Percentiles rank a stretch among this genome's conserved stretches.
phyloP scores from a whole-genome alignment of 352 stramenopile genomes.

The Pythium periplocum region DNA sequence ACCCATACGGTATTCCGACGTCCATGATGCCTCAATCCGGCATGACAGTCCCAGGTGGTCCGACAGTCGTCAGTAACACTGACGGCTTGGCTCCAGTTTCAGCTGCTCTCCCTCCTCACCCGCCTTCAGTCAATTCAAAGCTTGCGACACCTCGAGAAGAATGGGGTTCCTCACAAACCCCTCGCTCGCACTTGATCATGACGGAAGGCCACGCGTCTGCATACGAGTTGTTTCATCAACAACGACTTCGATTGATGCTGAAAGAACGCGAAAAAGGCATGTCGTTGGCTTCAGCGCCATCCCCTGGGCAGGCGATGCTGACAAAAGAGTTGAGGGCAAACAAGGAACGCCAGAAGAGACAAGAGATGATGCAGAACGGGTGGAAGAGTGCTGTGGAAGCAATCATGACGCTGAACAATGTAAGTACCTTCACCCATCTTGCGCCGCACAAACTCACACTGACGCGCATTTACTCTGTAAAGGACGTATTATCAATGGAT shows the following conservation, averaged over 20 bases:
- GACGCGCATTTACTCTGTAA: too few species aligned
- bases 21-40: constrained; percentile 10
- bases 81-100: constrained; percentile 14
- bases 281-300: constrained; percentile 69
- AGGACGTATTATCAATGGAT: constrained; percentile 18
- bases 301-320: constrained; percentile 77
- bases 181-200: constrained; percentile 76
- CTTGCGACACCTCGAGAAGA: constrained; percentile 78
- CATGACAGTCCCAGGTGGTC: constrained; percentile 9
- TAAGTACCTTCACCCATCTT: constrained; percentile 17
- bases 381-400: constrained; percentile 84
- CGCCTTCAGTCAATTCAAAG: constrained; percentile 31
- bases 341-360: constrained; percentile 81
- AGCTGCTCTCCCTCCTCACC: constrained; percentile 28
- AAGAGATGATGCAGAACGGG: constrained; percentile 87
- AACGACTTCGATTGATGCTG: constrained; percentile 77
- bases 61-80: background rate
- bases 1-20: constrained; percentile 9
- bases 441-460: too few species aligned
- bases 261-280: constrained; percentile 81
- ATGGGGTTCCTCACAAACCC: constrained; percentile 83
- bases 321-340: constrained; percentile 87
- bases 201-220: constrained; percentile 76
- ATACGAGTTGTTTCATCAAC: constrained; percentile 86
- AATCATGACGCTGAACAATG: constrained; percentile 71